Evolutionary conservation across 2,329 filamentous ascomycete species (phyloP), one percentile per base, ranked within the genome.

Genomic region (Phaeosphaeria sp.): DNA sequence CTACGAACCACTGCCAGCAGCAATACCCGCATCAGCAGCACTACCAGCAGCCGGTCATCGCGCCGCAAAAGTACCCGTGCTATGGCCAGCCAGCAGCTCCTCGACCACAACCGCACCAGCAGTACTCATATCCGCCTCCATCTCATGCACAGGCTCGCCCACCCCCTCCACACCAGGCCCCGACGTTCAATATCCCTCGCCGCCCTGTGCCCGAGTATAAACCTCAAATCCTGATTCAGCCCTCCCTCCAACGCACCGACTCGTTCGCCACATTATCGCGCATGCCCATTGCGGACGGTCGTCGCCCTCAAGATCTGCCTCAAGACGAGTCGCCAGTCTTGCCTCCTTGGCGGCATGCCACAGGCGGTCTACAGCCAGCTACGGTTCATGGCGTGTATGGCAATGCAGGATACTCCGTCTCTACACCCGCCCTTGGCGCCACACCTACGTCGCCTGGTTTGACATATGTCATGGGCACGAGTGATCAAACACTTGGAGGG

Each of bases 261-360:
- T 74, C 72, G 6, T 73, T 72, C 46, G 70, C 72, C 10, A 76
- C 70, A 2, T 52, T 76, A 20, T 74, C 72, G 11, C 64, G 67
- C 44, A 76, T 76, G 71, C 72, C 72, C 15, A 67, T 76, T 25
- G 72, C 73, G 9, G 69, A 76, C 49, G 73, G 73, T 7, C 67
- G 56, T 20, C 62, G 66, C 27, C 71, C 71, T 9, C 59, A 60
- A 20, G 59, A 69, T 36, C 18, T 59, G 1, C 6, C 52, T 10
- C 54, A 60, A 10, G 49, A 65, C 6, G n/a, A 42, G 18, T 46
- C 52, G 9, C 59, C 61, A 11, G 42, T 23, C 5, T 33, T 64
- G 7, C 60, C 67, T n/a, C 58, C 68, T 21, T 65, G 57, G 43
- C 50, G 13, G 23, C 56, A 59, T 13, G 53, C 49, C 2, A 52